Conservation (phyloP, 1,284 basidiomycete species). For the Fomitopsis pinicola region DNA sequence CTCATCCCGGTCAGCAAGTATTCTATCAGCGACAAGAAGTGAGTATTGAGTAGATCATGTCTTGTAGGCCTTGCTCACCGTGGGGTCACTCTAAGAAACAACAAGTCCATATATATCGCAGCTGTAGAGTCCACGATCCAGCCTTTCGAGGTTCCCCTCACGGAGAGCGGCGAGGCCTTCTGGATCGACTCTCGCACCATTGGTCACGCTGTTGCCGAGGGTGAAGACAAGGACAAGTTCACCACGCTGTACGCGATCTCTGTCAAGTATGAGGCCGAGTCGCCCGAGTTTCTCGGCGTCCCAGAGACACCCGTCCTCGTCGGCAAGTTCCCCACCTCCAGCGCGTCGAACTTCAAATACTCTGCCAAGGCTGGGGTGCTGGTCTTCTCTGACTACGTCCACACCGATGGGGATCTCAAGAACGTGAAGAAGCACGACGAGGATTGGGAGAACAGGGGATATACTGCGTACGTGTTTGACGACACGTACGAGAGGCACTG, state of each 20-base stretch:
- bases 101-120: conserved; percentile 62
- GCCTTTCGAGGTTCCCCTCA: conserved; percentile 49
- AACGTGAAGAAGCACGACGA: conserved; percentile 65
- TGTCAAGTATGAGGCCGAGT: conserved; percentile 35
- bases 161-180: conserved; percentile 67
- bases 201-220: conserved; percentile 56
- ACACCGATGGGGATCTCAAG: conserved; percentile 67
- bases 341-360: conserved; percentile 69
- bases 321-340: conserved; percentile 58
- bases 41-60: conserved; percentile 25
- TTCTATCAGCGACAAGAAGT: conserved; percentile 69
- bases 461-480: conserved; percentile 78
- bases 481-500: conserved; percentile 78
- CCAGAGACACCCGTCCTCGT: conserved; percentile 29
- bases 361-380: conserved; percentile 44
- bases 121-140: conserved; percentile 46
- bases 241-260: conserved; percentile 58
- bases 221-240: conserved; percentile 40
- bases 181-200: conserved; percentile 71
- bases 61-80: neutral
- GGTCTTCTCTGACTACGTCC: conserved; percentile 77
- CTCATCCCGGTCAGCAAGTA: conserved; percentile 68
- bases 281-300: conserved; percentile 23
- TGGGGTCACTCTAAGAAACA: conserved; percentile 42
- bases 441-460: conserved; percentile 67